phyloP scores from a whole-genome alignment of 2,329 filamentous ascomycete species.

The Calonectria henricotiae region DNA sequence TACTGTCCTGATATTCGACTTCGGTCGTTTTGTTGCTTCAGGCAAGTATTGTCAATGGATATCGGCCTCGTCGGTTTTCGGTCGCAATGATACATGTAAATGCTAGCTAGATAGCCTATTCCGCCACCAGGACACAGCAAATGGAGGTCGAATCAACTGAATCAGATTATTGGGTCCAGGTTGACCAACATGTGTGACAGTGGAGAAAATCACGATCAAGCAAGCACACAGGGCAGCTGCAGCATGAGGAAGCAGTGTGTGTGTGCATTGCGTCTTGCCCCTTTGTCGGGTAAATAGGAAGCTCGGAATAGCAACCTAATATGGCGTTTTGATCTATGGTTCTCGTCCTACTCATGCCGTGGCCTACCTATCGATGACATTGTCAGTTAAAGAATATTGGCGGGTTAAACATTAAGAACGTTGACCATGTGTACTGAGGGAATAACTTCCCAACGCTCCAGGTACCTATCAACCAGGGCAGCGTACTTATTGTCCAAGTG shows the following conservation, averaged over 20 bases:
- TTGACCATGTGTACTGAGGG: not conserved
- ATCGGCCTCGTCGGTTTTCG: not conserved
- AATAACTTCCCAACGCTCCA: conserved; percentile 1
- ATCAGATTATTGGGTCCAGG: not conserved
- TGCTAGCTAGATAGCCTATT: not conserved
- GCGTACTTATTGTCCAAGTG: not conserved
- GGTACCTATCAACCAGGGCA: conserved; percentile 14
- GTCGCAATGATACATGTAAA: not conserved
- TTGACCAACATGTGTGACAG: conserved; percentile 29
- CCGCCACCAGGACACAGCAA: not conserved
- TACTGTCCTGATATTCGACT: not conserved
- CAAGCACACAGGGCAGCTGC: conserved; percentile 30
- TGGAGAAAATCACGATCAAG: conserved; percentile 38
- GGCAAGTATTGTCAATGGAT: not conserved
- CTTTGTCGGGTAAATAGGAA: not conserved
- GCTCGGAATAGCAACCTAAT: not conserved
- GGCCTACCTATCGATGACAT: not conserved
- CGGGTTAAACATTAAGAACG: not conserved
- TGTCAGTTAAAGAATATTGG: not conserved
- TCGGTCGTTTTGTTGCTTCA: not conserved
- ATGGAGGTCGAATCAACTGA: not conserved
- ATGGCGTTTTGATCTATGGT: not conserved
- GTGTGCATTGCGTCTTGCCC: not conserved
- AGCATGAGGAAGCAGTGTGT: conserved; percentile 7
- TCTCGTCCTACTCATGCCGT: not conserved